Percentiles rank a stretch among this genome's conserved stretches.
phyloP scores from a whole-genome alignment of 805 yeast genomes.

The Cyberlindnera maritima region DNA sequence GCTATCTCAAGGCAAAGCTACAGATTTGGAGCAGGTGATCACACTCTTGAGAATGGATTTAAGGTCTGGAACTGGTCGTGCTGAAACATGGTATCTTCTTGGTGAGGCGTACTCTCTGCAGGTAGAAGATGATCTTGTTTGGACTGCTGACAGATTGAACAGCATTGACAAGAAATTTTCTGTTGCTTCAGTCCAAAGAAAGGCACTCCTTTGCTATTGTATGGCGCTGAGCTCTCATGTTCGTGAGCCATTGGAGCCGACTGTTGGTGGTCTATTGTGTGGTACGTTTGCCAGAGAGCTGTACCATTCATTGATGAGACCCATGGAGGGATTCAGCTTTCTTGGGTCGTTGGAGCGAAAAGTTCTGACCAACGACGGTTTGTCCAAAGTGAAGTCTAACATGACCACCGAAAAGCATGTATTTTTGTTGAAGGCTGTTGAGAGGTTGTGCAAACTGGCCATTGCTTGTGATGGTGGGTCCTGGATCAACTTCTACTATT shows the following conservation, averaged over 20 bases:
- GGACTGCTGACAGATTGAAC: constrained; percentile 84
- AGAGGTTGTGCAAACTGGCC: constrained; percentile 46
- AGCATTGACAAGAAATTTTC: constrained; percentile 54
- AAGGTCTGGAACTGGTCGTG: constrained; percentile 58
- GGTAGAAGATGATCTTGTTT: constrained; percentile 87
- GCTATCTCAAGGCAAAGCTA: constrained; percentile 74
- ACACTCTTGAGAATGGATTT: constrained; percentile 65
- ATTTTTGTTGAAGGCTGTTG: constrained; percentile 34
- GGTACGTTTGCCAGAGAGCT: constrained; percentile 54
- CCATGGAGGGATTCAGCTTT: constrained; percentile 64
- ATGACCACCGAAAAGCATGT: constrained; percentile 5
- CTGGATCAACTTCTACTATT: constrained; percentile 62
- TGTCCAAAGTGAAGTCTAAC: neutral
- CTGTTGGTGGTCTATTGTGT: constrained; percentile 46
- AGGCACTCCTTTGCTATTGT: constrained; percentile 66
- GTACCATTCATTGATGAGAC: constrained; percentile 41
- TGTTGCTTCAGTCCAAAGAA: constrained; percentile 66
- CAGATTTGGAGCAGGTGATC: constrained; percentile 76
- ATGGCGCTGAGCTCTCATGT: constrained; percentile 59
- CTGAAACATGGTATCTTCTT: constrained; percentile 83
- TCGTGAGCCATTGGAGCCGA: constrained; percentile 18
- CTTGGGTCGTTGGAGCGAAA: constrained; percentile 20
- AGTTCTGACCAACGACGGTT: constrained; percentile 23
- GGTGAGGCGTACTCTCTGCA: constrained; percentile 76
- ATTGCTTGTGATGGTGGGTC: constrained; percentile 40